Conservation (phyloP, 2,329 filamentous ascomycete genomes). For the Cercospora sojina region DNA sequence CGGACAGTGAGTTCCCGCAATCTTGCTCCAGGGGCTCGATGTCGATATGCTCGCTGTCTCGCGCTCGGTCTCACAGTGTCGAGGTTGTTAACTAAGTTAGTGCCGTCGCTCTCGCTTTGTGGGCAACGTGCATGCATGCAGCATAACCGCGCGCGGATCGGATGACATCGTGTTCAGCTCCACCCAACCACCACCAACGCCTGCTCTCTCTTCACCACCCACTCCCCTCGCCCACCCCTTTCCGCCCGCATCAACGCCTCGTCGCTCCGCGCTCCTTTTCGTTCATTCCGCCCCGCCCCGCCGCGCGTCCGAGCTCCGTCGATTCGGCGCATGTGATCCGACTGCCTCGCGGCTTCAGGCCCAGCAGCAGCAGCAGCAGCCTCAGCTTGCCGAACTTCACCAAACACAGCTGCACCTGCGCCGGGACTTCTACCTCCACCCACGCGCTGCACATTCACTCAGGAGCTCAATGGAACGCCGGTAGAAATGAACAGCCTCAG, state of each 20-base stretch:
- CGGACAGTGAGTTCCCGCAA: not conserved
- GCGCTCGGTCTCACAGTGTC: not conserved
- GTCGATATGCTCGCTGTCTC: not conserved
- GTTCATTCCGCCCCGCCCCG: not conserved
- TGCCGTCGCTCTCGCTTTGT: constrained; percentile 3
- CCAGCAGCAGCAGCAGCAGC: not conserved
- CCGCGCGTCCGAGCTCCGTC: not conserved
- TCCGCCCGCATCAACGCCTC: not conserved
- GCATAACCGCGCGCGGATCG: constrained; percentile 1
- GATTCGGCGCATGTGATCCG: not conserved
- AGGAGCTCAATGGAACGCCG: constrained; percentile 21
- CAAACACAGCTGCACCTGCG: not conserved
- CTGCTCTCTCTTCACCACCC: not conserved
- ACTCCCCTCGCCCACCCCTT: not conserved
- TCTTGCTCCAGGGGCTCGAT: not conserved
- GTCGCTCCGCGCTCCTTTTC: not conserved
- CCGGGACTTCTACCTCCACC: not conserved
- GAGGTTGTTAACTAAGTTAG: not conserved
- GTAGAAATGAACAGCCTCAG: constrained; percentile 86
- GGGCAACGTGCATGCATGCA: not conserved
- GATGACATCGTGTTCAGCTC: constrained; percentile 11
- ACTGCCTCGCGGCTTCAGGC: not conserved
- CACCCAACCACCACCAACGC: constrained; percentile 2
- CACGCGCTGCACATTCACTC: not conserved
- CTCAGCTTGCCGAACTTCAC: not conserved